Percentiles rank a stretch among this genome's conserved stretches.
These are phyloP conservation scores for Arxiozyma bovina DNA, from an alignment of 1,139 yeast species.

Conservation along the genomic window DNA sequence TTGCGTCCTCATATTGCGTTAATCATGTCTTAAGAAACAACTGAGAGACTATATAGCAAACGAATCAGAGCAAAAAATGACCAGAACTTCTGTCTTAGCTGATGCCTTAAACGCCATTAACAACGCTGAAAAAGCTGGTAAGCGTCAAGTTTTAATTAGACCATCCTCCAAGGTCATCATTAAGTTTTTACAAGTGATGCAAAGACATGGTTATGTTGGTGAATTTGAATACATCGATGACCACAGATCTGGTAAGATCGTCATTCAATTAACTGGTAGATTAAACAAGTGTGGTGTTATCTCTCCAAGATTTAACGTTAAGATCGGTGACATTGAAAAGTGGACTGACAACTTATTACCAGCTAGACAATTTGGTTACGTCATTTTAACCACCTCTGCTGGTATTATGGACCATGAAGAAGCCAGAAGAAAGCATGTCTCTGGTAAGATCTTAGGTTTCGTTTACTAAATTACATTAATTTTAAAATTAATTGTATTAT, in stretches of 20 bases:
- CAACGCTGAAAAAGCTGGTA: constrained; percentile 99
- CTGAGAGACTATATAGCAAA: constrained; percentile 2
- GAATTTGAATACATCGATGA: constrained; percentile 98
- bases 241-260: constrained; percentile 98
- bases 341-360: constrained; percentile 98
- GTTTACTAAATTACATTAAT: constrained; percentile 50
- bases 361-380: constrained; percentile 97
- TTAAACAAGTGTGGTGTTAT: constrained; percentile 98
- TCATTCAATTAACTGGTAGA: constrained; percentile 94
- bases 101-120: constrained; percentile 97
- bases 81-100: constrained; percentile 97
- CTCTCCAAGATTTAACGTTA: constrained; percentile 95
- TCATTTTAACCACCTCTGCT: constrained; percentile 95
- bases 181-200: constrained; percentile 95
- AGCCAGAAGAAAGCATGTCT: constrained; percentile 99
- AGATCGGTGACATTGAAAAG: constrained; percentile 87
- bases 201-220: constrained; percentile 97
- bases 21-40: not conserved
- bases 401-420: constrained; percentile 99
- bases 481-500: not conserved
- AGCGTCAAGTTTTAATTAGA: constrained; percentile 97
- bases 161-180: constrained; percentile 98
- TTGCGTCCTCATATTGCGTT: too few relatives aligned
- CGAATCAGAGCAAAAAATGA: constrained; percentile 46
- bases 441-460: constrained; percentile 95